These are phyloP conservation scores for Cutaneotrichosporon dermatis DNA, from an alignment of 1,284 basidiomycete species.

Conservation along the genomic window DNA sequence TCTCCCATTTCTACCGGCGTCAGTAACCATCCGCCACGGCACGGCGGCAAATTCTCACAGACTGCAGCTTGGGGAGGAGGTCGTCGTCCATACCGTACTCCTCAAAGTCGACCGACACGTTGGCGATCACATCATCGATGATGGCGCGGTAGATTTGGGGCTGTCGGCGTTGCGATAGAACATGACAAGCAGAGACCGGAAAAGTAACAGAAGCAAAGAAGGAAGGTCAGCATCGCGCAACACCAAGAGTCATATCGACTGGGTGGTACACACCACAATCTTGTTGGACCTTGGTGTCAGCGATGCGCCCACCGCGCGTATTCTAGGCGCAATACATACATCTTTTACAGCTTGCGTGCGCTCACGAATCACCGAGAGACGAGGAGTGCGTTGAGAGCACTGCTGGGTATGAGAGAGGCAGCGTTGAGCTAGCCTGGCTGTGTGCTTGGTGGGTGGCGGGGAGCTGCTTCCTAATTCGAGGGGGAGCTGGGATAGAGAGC, in stretches of 20 bases:
- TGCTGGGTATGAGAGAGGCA: no score
- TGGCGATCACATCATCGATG: constrained; percentile 91
- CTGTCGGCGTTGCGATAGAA: constrained; percentile 49
- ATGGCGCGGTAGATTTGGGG: constrained; percentile 85
- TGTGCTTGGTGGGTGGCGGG: background rate
- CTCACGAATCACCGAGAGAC: background rate
- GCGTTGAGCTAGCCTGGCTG: background rate
- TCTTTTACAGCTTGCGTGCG: constrained; percentile 10
- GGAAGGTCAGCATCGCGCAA: constrained; percentile 1
- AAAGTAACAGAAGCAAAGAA: background rate
- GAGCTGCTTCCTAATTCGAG: background rate
- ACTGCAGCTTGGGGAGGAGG: constrained; percentile 79
- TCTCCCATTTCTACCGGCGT: constrained; percentile 78
- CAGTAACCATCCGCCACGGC: constrained; percentile 6
- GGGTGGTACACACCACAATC: constrained; percentile 42
- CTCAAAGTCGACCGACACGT: constrained; percentile 91
- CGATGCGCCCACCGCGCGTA: background rate
- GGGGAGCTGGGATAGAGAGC: background rate
- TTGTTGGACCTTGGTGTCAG: constrained; percentile 50
- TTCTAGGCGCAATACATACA: constrained; percentile 16
- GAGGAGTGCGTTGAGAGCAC: no score
- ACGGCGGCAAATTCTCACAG: constrained; percentile 56
- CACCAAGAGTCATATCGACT: background rate
- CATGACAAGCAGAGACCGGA: background rate
- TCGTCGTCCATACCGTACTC: constrained; percentile 93